A percentile compares a stretch with the other conserved stretches of the same genome.
These are phyloP conservation scores for Ceratocystis papillata DNA, from an alignment of 2,329 filamentous ascomycete genomes.

Conservation along the genomic window DNA sequence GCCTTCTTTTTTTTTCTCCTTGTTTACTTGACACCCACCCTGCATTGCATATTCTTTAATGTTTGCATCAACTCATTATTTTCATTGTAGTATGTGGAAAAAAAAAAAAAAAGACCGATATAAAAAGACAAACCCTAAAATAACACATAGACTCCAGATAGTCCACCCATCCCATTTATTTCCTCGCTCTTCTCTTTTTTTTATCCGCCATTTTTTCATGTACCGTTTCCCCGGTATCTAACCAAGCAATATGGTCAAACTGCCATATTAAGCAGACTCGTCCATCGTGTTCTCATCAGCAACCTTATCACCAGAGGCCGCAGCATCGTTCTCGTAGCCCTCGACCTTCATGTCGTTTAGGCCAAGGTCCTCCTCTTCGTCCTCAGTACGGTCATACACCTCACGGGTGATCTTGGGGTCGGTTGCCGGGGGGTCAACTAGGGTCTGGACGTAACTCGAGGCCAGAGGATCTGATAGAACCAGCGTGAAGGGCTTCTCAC, in stretches of 20 bases:
- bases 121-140: slow-evolving; percentile 16
- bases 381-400: slow-evolving; percentile 75
- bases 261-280: slow-evolving; percentile 17
- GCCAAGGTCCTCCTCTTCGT: slow-evolving; percentile 90
- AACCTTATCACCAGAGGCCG: slow-evolving; percentile 30
- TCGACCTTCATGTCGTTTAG: slow-evolving; percentile 88
- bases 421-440: slow-evolving; percentile 56
- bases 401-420: slow-evolving; percentile 74
- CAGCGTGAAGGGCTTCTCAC: slow-evolving; percentile 69
- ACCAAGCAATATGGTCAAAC: too few relatives aligned
- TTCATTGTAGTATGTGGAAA: background rate
- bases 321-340: slow-evolving; percentile 54
- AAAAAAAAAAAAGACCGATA: slow-evolving; percentile 16
- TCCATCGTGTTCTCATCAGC: slow-evolving; percentile 27
- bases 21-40: background rate
- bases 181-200: background rate
- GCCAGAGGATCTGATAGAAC: slow-evolving; percentile 80
- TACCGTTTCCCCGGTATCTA: background rate
- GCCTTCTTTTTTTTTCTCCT: background rate
- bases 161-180: background rate
- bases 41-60: background rate
- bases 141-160: slow-evolving; percentile 17
- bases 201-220: background rate
- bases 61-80: slow-evolving; percentile 10
- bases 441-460: slow-evolving; percentile 85